A percentile compares a stretch with the other conserved stretches of the same genome.
phyloP scores from a whole-genome alignment of 148 eudicot species.

The Euryodendron excelsum region DNA sequence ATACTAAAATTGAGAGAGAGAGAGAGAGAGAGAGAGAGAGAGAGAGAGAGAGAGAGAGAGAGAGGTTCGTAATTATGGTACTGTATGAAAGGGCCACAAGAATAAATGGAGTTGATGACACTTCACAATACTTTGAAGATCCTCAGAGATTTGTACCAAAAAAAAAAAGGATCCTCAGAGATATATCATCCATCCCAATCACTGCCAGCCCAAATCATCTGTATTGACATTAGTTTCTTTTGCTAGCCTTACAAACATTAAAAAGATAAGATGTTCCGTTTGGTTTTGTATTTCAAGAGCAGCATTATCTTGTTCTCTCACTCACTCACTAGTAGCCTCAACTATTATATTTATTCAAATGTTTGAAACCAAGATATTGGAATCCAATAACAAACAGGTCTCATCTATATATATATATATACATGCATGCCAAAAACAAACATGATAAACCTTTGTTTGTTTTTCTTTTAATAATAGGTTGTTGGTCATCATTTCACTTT shows the following conservation, averaged over 20 bases:
- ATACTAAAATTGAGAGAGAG: not conserved
- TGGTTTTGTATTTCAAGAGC: not conserved
- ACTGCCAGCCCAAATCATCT: constrained; percentile 20
- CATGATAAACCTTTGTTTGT: too few relatives aligned
- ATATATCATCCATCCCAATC: constrained; percentile 21
- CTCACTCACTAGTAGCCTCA: not conserved
- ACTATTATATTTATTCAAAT: too few relatives aligned
- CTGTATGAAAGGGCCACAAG: constrained; percentile 28
- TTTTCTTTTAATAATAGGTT: too few relatives aligned
- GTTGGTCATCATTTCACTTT: too few relatives aligned
- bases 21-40: not conserved
- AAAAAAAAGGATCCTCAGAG: too few relatives aligned
- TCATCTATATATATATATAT: too few relatives aligned
- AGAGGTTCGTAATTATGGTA: constrained; percentile 9
- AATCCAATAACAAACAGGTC: too few relatives aligned
- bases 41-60: too few relatives aligned
- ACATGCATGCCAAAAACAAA: too few relatives aligned
- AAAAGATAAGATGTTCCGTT: not conserved
- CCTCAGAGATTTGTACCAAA: too few relatives aligned
- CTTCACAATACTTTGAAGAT: constrained; percentile 33
- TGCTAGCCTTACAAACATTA: too few relatives aligned
- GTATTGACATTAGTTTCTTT: not conserved
- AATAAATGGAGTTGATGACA: constrained; percentile 20
- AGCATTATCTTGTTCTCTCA: not conserved
- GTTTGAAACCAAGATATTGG: too few relatives aligned